Evolutionary conservation across 805 yeast genomes (phyloP), one percentile per base, ranked within the genome.

Genomic region (Yarrowia alimentaria): DNA sequence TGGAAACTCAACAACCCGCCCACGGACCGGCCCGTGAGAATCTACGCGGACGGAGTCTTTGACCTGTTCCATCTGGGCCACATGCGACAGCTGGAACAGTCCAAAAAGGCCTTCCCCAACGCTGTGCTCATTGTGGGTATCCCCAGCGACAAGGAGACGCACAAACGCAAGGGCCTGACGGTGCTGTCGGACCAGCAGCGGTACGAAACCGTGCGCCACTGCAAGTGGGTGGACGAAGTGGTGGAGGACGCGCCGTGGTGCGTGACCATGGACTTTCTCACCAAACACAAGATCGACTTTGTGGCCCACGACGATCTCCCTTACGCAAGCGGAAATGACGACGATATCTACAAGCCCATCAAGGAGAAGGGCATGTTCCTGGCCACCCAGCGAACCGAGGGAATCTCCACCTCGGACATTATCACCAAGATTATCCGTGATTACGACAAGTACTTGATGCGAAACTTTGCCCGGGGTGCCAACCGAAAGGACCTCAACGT

Each of bases 11-110:
- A 87, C 58, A 59, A 81, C 19, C 99, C 99, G 2, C 94, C 96
- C 2, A 71, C 64, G 4, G 93, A 84, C 61, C 75, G 96, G 54
- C 90, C 96, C 1, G 80, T 93, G 21, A 76, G 99, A 54, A 79
- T 93, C n/a, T 93, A 93, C 65, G 99, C 99, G 5, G 99, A 93
- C 68, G 99, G 99, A 49, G 96, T 93, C 14, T 93, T 93, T 71
- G 99, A 93, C 68, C 71, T 93, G 56, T 93, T 93, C 70, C 99
- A 93, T 68, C 66, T 93, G 62, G 99, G 99, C 18, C 99, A 93
- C 65, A 93, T 93, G 99, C 81, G 89, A 63, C 99, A 93, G 67
- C 74, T 93, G 60, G 98, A 93, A 64, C 99, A 93, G 69, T 91
- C 98, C 60, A 91, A 93, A 61, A 90, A 91, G 65, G 79, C 95